Evolutionary conservation across 352 stramenopile species (phyloP).

Genomic region (Phytophthora brassicae): DNA sequence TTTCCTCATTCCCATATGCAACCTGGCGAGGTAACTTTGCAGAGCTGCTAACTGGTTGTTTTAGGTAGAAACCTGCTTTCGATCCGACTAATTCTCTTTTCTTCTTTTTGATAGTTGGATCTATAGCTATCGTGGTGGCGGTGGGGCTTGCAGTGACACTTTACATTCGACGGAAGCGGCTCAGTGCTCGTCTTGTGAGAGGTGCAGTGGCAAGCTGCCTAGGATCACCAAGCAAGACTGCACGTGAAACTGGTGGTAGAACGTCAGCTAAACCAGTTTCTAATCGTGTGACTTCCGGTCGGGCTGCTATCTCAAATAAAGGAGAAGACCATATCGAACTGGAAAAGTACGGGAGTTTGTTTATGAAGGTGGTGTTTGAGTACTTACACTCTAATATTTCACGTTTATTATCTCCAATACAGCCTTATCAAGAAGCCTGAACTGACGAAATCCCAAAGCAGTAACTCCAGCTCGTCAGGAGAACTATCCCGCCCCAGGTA

Average conservation of each 20-base stretch:
- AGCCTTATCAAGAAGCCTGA: slow-evolving; percentile 25
- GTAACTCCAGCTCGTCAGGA: not conserved
- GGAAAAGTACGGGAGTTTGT: slow-evolving; percentile 36
- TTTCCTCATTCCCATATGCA: slow-evolving; percentile 46
- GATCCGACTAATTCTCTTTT: slow-evolving; percentile 7
- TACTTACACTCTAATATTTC: not conserved
- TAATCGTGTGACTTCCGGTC: slow-evolving; percentile 24
- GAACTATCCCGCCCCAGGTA: slow-evolving; percentile 23
- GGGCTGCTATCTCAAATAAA: slow-evolving; percentile 23
- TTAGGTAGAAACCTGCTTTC: not conserved
- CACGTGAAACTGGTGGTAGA: slow-evolving; percentile 1
- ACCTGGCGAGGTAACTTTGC: slow-evolving; percentile 54
- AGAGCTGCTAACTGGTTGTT: not conserved
- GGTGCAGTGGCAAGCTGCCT: slow-evolving; percentile 24
- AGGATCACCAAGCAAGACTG: slow-evolving; percentile 4
- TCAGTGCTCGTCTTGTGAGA: slow-evolving; percentile 17
- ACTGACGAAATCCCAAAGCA: not conserved
- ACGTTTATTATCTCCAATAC: not conserved
- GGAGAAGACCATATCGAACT: slow-evolving; percentile 38
- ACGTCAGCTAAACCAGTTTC: slow-evolving; percentile 27
- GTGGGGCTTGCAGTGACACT: slow-evolving; percentile 52
- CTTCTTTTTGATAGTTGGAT: slow-evolving; percentile 38
- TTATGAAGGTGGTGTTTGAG: not conserved
- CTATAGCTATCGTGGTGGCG: slow-evolving; percentile 44
- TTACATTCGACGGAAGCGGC: slow-evolving; percentile 54